Percentiles rank a stretch among this genome's conserved stretches.
These are phyloP conservation scores for Salvia hispanica DNA, from an alignment of 257 asterid species.

Conservation along the genomic window DNA sequence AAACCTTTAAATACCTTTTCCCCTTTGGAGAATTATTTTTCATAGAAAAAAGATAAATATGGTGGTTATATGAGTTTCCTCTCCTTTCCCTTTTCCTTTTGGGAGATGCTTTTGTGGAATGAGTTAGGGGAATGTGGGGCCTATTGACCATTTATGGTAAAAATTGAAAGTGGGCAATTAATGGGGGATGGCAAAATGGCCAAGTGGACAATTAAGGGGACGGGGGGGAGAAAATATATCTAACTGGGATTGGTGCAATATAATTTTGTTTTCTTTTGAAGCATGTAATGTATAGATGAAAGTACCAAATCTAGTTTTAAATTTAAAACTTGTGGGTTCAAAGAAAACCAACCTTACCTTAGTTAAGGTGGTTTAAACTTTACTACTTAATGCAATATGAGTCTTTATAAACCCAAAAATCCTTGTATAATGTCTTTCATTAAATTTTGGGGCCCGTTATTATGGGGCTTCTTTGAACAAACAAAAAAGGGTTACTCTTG, in stretches of 20 bases:
- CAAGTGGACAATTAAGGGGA: no score
- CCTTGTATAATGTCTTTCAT: background rate
- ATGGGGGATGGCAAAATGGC: no score
- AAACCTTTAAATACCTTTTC: no score
- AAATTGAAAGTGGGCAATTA: no score
- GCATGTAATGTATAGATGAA: slow-evolving; percentile 2
- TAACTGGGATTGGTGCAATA: slow-evolving; percentile 12
- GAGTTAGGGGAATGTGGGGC: no score
- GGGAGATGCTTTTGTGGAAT: no score
- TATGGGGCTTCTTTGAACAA: background rate
- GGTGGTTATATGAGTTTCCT: no score
- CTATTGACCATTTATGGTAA: no score
- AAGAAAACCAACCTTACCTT: background rate
- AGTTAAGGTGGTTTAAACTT: slow-evolving; percentile 14
- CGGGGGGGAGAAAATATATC: no score
- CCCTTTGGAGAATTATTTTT: no score
- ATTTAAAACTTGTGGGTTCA: background rate
- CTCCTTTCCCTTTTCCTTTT: no score
- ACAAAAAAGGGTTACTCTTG: background rate
- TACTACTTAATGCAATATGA: background rate
- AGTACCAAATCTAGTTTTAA: background rate
- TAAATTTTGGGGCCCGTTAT: background rate
- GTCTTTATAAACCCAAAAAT: background rate
- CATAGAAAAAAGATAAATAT: no score
- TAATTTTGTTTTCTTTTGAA: background rate